Percentiles rank a stretch among this genome's conserved stretches.
Conservation (phyloP, 2,329 filamentous ascomycete species). For the Neopestalotiopsis sp. region DNA sequence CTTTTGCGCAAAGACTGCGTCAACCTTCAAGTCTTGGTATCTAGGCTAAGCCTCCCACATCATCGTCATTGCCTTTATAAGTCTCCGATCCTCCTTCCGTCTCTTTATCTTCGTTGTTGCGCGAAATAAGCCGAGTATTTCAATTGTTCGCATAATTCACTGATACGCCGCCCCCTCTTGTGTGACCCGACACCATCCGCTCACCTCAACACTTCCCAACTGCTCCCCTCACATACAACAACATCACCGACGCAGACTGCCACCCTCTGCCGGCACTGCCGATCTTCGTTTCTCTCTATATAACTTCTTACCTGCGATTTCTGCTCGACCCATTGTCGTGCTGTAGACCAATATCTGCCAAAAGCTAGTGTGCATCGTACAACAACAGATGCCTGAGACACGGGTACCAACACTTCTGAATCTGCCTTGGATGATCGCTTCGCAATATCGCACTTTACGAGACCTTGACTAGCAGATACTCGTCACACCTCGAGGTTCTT, state of each 20-base stretch:
- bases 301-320: neutral
- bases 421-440: slow-evolving; percentile 8
- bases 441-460: neutral
- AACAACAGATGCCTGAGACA: slow-evolving; percentile 13
- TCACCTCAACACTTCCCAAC: neutral
- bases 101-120: slow-evolving; percentile 1
- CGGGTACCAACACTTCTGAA: slow-evolving; percentile 4
- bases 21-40: slow-evolving; percentile 2
- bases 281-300: neutral
- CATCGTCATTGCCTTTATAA: slow-evolving; percentile 11
- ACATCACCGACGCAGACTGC: neutral
- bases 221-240: neutral
- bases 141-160: neutral
- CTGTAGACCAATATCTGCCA: neutral
- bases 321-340: neutral
- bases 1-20: slow-evolving; percentile 3
- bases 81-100: neutral
- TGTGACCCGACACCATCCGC: neutral
- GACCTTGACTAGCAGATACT: slow-evolving; percentile 3
- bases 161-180: neutral
- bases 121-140: neutral
- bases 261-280: neutral
- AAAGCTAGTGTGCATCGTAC: neutral
- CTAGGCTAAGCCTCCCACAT: slow-evolving; percentile 6
- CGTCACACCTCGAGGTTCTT: neutral